phyloP scores from a whole-genome alignment of 176 grass and related monocot species.

The Neostapfia colusana region DNA sequence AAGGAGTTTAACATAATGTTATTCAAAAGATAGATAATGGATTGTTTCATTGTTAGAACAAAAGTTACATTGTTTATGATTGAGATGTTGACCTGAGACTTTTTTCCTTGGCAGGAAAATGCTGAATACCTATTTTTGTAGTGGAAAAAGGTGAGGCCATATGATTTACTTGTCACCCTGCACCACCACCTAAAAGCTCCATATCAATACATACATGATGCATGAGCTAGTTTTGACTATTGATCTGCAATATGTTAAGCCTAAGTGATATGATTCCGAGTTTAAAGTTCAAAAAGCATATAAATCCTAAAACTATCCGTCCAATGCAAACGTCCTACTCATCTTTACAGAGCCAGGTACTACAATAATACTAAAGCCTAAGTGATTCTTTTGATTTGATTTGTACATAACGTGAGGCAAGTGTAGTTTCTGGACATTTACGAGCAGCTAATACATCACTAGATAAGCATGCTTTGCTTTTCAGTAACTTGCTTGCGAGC shows the following conservation, averaged over 20 bases:
- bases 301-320: background rate
- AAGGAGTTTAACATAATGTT: too few species aligned
- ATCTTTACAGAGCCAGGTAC: background rate
- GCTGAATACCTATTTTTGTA: background rate
- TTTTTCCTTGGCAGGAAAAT: background rate
- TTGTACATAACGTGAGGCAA: background rate
- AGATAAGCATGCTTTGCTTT: slow-evolving; percentile 9
- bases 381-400: background rate
- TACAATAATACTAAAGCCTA: background rate
- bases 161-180: background rate
- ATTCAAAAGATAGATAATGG: too few species aligned
- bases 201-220: background rate
- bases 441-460: background rate
- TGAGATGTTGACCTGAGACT: too few species aligned
- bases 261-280: background rate
- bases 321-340: background rate
- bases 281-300: background rate
- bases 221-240: background rate
- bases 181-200: background rate
- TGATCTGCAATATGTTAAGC: background rate
- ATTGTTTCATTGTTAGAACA: too few species aligned
- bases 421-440: background rate
- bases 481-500: slow-evolving; percentile 39
- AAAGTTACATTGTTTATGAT: too few species aligned
- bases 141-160: background rate